Conservation (phyloP, 108 stramenopile genomes). For the Discostella stelligeroides region DNA sequence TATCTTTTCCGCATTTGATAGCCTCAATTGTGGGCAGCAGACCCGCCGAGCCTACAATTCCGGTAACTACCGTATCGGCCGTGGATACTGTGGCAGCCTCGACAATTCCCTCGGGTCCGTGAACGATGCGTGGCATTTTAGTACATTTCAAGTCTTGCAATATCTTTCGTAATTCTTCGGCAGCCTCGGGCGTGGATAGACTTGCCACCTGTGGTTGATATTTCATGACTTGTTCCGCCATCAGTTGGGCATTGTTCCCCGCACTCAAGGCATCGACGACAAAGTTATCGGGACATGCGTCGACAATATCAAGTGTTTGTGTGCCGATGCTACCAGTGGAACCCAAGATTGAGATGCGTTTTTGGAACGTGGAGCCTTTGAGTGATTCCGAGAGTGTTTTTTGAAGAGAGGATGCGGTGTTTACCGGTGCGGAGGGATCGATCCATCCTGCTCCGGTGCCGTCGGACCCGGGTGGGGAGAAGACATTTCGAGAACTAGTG, state of each 20-base stretch:
- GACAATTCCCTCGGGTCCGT: constrained; percentile 84
- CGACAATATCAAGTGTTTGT: constrained; percentile 95
- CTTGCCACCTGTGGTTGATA: constrained; percentile 82
- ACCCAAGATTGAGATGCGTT: constrained; percentile 85
- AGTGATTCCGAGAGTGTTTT: constrained; percentile 70
- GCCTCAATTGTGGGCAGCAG: constrained; percentile 93
- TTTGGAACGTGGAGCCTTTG: constrained; percentile 83
- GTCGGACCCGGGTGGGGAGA: constrained; percentile 51
- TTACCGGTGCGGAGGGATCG: constrained; percentile 77
- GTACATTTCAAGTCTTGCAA: constrained; percentile 55
- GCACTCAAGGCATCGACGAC: constrained; percentile 88
- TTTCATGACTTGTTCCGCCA: constrained; percentile 92
- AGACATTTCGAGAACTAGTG: constrained; percentile 15
- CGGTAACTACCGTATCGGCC: constrained; percentile 92
- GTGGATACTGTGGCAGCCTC: constrained; percentile 76
- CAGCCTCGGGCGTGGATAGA: constrained; percentile 71
- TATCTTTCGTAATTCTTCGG: constrained; percentile 52
- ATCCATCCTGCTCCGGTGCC: constrained; percentile 88
- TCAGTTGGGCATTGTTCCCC: constrained; percentile 85
- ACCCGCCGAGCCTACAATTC: constrained; percentile 97
- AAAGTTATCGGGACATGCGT: constrained; percentile 94
- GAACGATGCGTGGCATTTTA: constrained; percentile 76
- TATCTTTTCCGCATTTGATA: constrained; percentile 93
- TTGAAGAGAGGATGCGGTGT: constrained; percentile 65
- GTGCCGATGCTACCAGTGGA: constrained; percentile 96